These are phyloP conservation scores for Penicillium arizonense DNA, from an alignment of 495 filamentous ascomycete species.

Conservation along the genomic window DNA sequence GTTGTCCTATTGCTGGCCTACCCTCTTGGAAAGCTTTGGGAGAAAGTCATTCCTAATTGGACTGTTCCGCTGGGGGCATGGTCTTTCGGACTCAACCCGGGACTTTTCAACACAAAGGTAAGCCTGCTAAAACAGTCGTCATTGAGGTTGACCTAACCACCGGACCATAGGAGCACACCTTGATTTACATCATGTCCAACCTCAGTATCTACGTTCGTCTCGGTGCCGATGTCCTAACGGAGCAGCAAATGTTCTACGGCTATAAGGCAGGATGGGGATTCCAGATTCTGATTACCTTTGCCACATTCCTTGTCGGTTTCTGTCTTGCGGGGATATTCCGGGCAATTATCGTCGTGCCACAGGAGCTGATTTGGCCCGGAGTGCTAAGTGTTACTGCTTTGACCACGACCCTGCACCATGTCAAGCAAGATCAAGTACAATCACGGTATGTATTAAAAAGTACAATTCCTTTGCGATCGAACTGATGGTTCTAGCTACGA, in stretches of 20 bases:
- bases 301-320: constrained; percentile 52
- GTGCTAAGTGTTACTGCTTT: constrained; percentile 79
- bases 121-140: neutral
- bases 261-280: constrained; percentile 59
- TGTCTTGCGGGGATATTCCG: constrained; percentile 54
- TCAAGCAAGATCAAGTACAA: constrained; percentile 10
- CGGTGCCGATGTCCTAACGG: constrained; percentile 60
- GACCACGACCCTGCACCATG: constrained; percentile 73
- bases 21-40: constrained; percentile 57
- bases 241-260: constrained; percentile 61
- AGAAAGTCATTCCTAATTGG: constrained; percentile 45
- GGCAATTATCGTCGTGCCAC: constrained; percentile 74
- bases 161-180: constrained; percentile 56
- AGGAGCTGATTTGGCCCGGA: constrained; percentile 83
- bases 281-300: constrained; percentile 38
- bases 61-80: constrained; percentile 47
- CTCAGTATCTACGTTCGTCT: constrained; percentile 53
- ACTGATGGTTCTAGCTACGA: constrained; percentile 47
- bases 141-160: constrained; percentile 12
- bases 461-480: constrained; percentile 10
- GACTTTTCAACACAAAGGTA: constrained; percentile 60
- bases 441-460: constrained; percentile 16
- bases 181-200: constrained; percentile 64
- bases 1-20: constrained; percentile 65
- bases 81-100: constrained; percentile 58